These are phyloP conservation scores for Manihot esculenta DNA, from an alignment of 441 rosid genomes.

Conservation along the genomic window DNA sequence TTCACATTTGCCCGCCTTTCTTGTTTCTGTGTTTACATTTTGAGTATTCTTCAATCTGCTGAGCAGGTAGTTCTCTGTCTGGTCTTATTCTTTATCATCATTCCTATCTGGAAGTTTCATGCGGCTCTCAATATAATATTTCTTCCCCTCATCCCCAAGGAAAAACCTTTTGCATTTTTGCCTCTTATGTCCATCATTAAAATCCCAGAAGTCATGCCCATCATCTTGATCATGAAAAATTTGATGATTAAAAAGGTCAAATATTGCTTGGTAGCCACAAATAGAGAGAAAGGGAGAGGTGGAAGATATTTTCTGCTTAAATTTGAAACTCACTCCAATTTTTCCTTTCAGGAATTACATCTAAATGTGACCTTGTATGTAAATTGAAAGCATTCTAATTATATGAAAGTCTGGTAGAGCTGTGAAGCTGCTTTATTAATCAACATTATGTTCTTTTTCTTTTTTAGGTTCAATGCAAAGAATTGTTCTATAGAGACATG, in stretches of 20 bases:
- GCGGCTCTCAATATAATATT: background rate
- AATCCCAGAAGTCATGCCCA: background rate
- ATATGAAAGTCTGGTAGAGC: background rate
- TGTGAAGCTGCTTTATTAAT: background rate
- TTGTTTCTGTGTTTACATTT: background rate
- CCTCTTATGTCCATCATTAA: background rate
- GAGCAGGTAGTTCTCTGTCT: background rate
- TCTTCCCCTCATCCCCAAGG: background rate
- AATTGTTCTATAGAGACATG: slow-evolving; percentile 77
- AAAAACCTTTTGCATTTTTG: background rate
- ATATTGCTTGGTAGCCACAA: background rate
- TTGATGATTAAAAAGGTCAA: background rate
- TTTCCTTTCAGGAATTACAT: background rate
- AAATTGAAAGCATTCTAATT: background rate
- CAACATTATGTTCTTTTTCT: slow-evolving; percentile 9
- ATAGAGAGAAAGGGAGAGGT: background rate
- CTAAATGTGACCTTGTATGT: background rate
- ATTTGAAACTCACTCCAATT: background rate
- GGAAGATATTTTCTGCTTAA: background rate
- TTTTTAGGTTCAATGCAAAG: slow-evolving; percentile 75
- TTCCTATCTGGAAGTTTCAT: background rate
- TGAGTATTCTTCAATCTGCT: background rate
- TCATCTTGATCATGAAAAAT: background rate
- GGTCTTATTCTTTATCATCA: background rate
- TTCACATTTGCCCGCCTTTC: background rate